Percentiles rank a stretch among this genome's conserved stretches.
These are phyloP conservation scores for Mortierella antarctica DNA, from an alignment of 192 early-diverging fungal genomes.

Conservation along the genomic window DNA sequence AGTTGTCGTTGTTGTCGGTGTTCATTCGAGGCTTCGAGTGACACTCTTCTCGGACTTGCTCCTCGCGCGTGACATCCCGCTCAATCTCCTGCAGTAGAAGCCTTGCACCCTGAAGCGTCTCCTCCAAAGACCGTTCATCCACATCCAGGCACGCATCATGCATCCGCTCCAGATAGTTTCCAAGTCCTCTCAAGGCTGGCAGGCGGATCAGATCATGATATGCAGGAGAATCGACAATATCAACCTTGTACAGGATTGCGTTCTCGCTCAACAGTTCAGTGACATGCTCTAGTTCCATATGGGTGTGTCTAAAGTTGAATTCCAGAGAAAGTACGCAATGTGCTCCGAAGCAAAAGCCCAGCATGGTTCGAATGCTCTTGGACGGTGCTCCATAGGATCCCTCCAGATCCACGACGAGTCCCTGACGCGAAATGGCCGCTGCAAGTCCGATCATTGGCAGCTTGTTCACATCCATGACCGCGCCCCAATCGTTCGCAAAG, in stretches of 20 bases:
- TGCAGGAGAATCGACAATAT: slow-evolving; percentile 44
- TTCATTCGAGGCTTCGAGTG: neutral
- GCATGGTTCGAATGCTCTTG: slow-evolving; percentile 41
- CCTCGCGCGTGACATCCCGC: slow-evolving; percentile 8
- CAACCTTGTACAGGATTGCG: slow-evolving; percentile 34
- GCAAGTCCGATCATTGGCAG: slow-evolving; percentile 50
- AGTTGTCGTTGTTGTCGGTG: neutral
- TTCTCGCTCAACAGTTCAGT: slow-evolving; percentile 40
- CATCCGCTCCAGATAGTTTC: slow-evolving; percentile 24
- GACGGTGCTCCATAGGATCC: slow-evolving; percentile 49
- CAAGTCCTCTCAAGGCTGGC: slow-evolving; percentile 32
- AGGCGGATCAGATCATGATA: slow-evolving; percentile 40
- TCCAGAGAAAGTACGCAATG: slow-evolving; percentile 43
- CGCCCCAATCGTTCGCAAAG: slow-evolving; percentile 51
- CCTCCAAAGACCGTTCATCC: slow-evolving; percentile 20
- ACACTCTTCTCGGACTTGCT: neutral
- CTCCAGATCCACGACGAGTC: slow-evolving; percentile 44
- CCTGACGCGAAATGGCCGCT: slow-evolving; percentile 42
- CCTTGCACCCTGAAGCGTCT: neutral
- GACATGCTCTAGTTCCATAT: slow-evolving; percentile 49
- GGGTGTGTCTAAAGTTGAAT: slow-evolving; percentile 40
- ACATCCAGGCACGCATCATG: slow-evolving; percentile 19
- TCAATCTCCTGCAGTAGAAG: slow-evolving; percentile 7
- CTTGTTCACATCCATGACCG: slow-evolving; percentile 45
- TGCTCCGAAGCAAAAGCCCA: slow-evolving; percentile 44